Evolutionary conservation across 1,284 basidiomycete genomes (phyloP).

Genomic region (Pseudozyma thailandica): DNA sequence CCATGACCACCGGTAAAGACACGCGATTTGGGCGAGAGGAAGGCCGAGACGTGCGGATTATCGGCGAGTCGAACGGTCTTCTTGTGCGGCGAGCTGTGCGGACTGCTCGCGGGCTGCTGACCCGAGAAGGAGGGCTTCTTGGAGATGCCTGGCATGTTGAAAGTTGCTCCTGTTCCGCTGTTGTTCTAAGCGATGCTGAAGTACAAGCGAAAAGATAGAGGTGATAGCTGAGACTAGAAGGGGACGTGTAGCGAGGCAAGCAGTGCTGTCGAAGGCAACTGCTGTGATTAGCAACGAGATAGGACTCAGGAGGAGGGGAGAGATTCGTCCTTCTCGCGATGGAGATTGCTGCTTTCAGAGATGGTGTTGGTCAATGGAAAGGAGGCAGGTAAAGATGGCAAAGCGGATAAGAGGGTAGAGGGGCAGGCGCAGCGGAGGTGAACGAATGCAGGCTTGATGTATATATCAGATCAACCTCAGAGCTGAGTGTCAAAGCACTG

Average conservation of each 20-base stretch:
- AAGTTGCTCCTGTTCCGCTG: neutral
- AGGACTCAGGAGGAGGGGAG: too few relatives aligned
- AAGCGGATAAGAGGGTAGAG: neutral
- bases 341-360: too few relatives aligned
- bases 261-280: too few relatives aligned
- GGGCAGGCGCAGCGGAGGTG: neutral
- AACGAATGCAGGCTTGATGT: neutral
- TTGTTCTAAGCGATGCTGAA: neutral
- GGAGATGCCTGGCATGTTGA: slow-evolving; percentile 33
- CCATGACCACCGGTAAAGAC: slow-evolving; percentile 45
- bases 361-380: too few relatives aligned
- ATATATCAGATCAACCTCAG: too few relatives aligned
- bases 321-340: too few relatives aligned
- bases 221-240: too few relatives aligned
- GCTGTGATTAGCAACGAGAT: too few relatives aligned
- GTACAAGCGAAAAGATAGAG: neutral
- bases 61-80: slow-evolving; percentile 39
- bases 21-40: slow-evolving; percentile 54
- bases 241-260: too few relatives aligned
- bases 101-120: slow-evolving; percentile 4
- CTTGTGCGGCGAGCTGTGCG: slow-evolving; percentile 25
- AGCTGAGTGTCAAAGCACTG: too few relatives aligned
- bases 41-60: slow-evolving; percentile 50
- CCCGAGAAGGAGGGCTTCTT: slow-evolving; percentile 27
- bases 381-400: too few relatives aligned